Conservation (phyloP, 1,284 basidiomycete genomes). For the Volvariella volvacea region DNA sequence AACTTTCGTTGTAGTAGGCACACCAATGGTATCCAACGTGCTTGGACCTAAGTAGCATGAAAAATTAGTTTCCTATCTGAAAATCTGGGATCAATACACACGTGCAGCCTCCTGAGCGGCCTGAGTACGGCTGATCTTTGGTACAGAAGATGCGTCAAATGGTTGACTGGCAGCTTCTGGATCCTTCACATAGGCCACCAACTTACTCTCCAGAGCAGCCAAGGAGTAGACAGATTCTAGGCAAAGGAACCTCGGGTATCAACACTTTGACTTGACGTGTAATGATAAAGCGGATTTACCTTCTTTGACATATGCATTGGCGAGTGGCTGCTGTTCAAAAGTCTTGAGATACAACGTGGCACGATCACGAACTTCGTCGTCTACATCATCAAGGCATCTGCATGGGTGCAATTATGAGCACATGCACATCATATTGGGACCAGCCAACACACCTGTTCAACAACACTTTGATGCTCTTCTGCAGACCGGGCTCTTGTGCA, state of each 20-base stretch:
- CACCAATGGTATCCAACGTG: constrained; percentile 75
- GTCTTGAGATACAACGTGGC: constrained; percentile 91
- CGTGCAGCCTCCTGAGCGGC: constrained; percentile 82
- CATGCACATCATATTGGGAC: not conserved
- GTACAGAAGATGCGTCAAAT: constrained; percentile 78
- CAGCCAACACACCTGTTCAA: constrained; percentile 57
- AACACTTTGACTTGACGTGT: not conserved
- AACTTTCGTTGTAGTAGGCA: constrained; percentile 56
- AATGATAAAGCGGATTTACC: constrained; percentile 39
- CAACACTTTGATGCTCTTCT: constrained; percentile 84
- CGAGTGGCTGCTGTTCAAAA: constrained; percentile 75
- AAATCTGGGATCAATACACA: constrained; percentile 30
- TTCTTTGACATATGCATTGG: constrained; percentile 86
- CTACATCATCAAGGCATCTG: constrained; percentile 96
- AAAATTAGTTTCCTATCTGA: constrained; percentile 9
- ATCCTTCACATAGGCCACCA: constrained; percentile 88
- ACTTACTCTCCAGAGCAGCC: constrained; percentile 77
- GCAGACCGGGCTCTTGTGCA: constrained; percentile 71
- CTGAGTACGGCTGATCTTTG: constrained; percentile 88
- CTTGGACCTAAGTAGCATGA: constrained; percentile 56
- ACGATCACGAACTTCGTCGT: constrained; percentile 98
- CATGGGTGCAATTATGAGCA: constrained; percentile 6
- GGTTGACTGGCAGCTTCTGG: constrained; percentile 58
- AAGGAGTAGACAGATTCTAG: constrained; percentile 90
- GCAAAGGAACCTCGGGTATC: constrained; percentile 7